Evolutionary conservation across 208 protist species (phyloP), one percentile per base, ranked within the genome.

Genomic region (Acanthamoeba royreba): DNA sequence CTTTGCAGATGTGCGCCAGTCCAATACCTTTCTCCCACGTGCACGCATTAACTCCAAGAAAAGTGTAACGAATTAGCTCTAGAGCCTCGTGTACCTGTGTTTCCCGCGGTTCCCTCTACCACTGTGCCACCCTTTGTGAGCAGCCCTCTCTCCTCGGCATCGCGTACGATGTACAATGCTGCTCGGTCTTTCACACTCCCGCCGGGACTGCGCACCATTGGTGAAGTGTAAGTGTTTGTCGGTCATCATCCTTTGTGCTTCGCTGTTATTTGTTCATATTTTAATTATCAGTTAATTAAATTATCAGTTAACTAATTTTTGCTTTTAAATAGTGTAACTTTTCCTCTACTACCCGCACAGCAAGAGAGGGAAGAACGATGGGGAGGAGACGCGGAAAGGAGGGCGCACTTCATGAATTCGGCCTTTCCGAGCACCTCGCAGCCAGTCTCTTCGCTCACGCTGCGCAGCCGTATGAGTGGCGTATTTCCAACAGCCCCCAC

Each of bases 131-230:
- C 95, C 2, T 69, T 77, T 42, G 91, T 92, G 38, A 96, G 31
- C 2, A 95, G 61, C 0, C 95, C 95, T 52, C 72, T 42, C 66
- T 96, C 92, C 83, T 97, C 96, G 33, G 96, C 96, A 93, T 97
- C 94, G 25, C 93, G 90, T 55, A 97, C 93, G 19, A 97, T 94
- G 33, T 83, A 95, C 46, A 96, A 43, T 3, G 96, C 96, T 35
- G 96, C 96, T 38, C 96, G 47, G 63, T 97, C 96, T 69, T 97
- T 97, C n/a, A 97, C 95, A 4, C 93, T 95, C 11, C 96, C 96
- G 42, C 96, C 96, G 52, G 86, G 86, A 19, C 86, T 92, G 53
- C 49, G 0, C 9, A 40, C 1, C 5, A 31, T 43, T 11, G 11
- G 13, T 47, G 1, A n/a, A 40, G 8, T 9, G n/a, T n/a, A 46